Base-by-base conservation (phyloP, 2,329 filamentous ascomycete species). In the Aureobasidium subglaciale region DNA sequence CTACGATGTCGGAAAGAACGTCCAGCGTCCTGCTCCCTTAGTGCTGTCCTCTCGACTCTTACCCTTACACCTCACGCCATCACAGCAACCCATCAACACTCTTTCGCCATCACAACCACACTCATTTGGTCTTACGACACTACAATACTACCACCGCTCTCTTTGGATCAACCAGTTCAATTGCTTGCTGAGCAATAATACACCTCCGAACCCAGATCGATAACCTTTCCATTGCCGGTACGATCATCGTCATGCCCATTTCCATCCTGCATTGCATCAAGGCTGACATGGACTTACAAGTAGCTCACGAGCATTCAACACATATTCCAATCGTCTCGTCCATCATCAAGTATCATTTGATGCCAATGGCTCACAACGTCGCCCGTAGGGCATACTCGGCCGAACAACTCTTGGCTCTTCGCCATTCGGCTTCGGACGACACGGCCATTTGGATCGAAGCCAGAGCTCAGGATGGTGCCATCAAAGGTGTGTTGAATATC, bases 311-410 rank as follows among this genome's bases (percentile, higher is more conserved):
- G 53, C 41, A 24, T 40, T n/a, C 34, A 16, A 41, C 11, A 13
- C 34, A 38, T 53, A 27, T 41, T 16, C 25, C 42, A 25, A 45
- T 30, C 35, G 35, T 55, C 40, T 30, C 41, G 16, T 46, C 32
- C n/a, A 24, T 11, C 42, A 40, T 56, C 43, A 34, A 40, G 32
- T 40, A 34, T 49, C 20, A 16, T 25, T 41, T 32, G 54, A 56
- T 49, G 38, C 29, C 27, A 35, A 60, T 60, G 59, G 54, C 57
- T 24, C 59, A 56, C 41, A 58, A 63, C 57, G 54, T 59, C 55
- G 52, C 68, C 38, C 67, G 68, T 49, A 65, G 66, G 52, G 67
- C 69, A 38, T 70, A 70, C 60, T 70, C 68, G 22, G 67, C 68
- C 30, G 67, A 70, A 60, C 59, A 70, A 59, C 61, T 70, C 15